Conservation (phyloP, 2,329 filamentous ascomycete species). For the Sporothrix phasma region DNA sequence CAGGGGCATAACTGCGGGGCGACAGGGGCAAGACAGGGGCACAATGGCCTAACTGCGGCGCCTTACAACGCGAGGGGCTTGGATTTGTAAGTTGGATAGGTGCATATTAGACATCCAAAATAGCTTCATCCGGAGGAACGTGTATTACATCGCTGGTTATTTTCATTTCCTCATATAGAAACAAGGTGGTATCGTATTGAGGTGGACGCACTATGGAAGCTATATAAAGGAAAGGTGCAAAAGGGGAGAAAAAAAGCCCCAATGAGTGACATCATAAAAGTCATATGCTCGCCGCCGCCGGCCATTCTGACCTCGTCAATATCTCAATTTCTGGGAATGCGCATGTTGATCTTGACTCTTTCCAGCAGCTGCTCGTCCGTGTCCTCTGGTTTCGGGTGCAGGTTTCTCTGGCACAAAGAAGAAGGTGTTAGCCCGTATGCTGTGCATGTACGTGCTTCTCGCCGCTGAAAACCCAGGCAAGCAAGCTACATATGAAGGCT, state of each 20-base stretch:
- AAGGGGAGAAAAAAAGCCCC: background rate
- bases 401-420: conserved; percentile 31
- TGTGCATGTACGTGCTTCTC: background rate
- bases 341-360: conserved; percentile 38
- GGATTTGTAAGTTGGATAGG: background rate
- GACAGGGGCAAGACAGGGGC: background rate
- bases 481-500: background rate
- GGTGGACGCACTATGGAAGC: background rate
- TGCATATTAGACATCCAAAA: background rate
- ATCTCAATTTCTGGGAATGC: conserved; percentile 27
- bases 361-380: conserved; percentile 38
- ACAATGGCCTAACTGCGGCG: background rate
- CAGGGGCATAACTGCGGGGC: background rate
- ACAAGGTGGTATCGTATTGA: background rate
- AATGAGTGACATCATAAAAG: too few species aligned
- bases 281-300: background rate
- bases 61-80: background rate
- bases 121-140: background rate
- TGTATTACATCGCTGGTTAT: background rate
- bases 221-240: background rate
- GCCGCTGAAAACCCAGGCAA: background rate
- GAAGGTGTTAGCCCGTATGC: background rate
- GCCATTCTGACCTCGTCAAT: background rate
- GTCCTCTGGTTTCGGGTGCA: conserved; percentile 35
- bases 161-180: background rate